These are phyloP conservation scores for Cercospora berteroae DNA, from an alignment of 2,329 filamentous ascomycete genomes.

Conservation along the genomic window DNA sequence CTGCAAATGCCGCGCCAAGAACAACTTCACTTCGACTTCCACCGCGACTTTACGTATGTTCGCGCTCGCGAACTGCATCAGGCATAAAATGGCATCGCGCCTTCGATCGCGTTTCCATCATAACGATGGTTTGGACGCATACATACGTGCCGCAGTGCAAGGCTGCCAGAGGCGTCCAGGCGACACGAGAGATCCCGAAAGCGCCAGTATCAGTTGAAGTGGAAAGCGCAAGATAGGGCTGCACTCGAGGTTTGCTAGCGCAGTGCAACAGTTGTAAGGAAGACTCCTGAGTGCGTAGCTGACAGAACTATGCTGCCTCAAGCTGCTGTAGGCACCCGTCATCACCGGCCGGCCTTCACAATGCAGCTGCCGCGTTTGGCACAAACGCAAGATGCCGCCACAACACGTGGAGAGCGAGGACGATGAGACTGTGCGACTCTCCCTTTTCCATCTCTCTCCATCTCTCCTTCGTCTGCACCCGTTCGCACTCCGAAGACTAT, in stretches of 20 bases:
- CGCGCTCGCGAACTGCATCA: neutral
- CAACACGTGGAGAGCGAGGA: constrained; percentile 3
- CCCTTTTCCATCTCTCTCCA: neutral
- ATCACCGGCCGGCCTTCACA: neutral
- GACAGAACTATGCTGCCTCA: neutral
- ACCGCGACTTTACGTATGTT: neutral
- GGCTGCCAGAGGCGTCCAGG: neutral
- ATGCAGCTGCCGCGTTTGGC: constrained; percentile 5
- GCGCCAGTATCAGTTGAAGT: neutral
- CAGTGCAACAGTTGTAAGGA: neutral
- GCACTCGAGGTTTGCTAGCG: neutral
- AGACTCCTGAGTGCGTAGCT: neutral
- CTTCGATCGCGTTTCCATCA: neutral
- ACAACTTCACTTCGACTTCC: constrained; percentile 3
- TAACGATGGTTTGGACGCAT: neutral
- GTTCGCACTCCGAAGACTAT: neutral
- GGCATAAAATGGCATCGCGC: neutral
- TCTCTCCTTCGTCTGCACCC: neutral
- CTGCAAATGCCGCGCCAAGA: constrained; percentile 8
- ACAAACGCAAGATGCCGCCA: constrained; percentile 1
- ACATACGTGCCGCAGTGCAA: neutral
- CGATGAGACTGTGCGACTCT: constrained; percentile 4
- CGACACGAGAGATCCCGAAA: neutral
- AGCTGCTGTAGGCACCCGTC: neutral
- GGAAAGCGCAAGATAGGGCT: neutral